phyloP scores from a whole-genome alignment of 805 yeast species.

The Debaryomyces hansenii region DNA sequence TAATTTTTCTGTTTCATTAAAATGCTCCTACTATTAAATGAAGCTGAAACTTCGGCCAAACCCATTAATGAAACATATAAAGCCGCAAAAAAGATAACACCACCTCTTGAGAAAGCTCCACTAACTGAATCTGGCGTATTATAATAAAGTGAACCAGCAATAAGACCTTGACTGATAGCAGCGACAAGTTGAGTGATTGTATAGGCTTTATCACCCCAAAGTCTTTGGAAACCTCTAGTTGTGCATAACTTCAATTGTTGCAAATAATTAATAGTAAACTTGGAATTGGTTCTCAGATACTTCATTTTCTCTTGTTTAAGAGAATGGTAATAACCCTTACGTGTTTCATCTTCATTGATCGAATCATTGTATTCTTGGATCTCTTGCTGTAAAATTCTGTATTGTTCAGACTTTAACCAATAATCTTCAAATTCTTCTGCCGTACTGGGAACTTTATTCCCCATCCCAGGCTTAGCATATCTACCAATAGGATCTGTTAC shows the following conservation, averaged over 20 bases:
- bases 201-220: constrained; percentile 57
- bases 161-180: constrained; percentile 54
- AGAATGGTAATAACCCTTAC: constrained; percentile 32
- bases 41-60: constrained; percentile 42
- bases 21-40: constrained; percentile 23
- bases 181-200: constrained; percentile 47
- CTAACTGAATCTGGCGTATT: constrained; percentile 48
- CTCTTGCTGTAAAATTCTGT: constrained; percentile 17
- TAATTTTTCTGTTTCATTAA: constrained; percentile 30
- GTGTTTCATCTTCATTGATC: constrained; percentile 22
- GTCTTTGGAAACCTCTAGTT: constrained; percentile 53
- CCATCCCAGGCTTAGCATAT: constrained; percentile 46
- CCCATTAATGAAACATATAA: constrained; percentile 53
- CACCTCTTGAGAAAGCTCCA: constrained; percentile 67
- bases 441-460: constrained; percentile 55
- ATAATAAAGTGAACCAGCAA: constrained; percentile 64
- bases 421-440: constrained; percentile 59
- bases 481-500: constrained; percentile 69
- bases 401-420: constrained; percentile 53
- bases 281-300: constrained; percentile 36
- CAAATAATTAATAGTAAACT: constrained; percentile 42
- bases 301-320: constrained; percentile 37
- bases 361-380: constrained; percentile 16
- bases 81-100: constrained; percentile 58
- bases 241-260: constrained; percentile 52